Evolutionary conservation across 345 rosid genomes (phyloP), one percentile per base, ranked within the genome.

Genomic region (Triadica sebifera): DNA sequence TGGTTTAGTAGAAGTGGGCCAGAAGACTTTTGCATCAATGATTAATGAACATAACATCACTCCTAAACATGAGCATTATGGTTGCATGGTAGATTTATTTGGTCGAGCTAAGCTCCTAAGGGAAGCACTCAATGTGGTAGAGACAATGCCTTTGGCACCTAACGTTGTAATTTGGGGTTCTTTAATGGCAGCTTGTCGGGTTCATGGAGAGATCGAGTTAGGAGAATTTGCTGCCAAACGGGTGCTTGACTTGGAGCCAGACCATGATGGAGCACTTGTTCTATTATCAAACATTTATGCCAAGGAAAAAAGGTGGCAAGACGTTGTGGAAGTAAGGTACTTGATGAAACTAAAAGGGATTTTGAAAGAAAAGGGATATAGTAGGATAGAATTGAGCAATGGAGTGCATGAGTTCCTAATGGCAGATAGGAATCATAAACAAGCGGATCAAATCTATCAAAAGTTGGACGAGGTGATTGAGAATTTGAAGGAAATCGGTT

Each of bases 351-450:
- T 65, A 20, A 66, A 71, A 56, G 56, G 77, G 5, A 74, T 74
- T 25, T 19, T 39, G 0, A 74, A 67, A 24, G 66, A 67, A 34
- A 22, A 56, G 9, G 58, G 58, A 19, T 66, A 15, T 8, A 45
- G 71, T 45, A 0, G 57, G 55, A 74, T 74, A 66, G 77, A 57
- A 74, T 67, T 66, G 49, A 43, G 38, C 25, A 66, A 56, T 19
- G 38, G 37, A 57, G 53, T 74, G 6, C 57, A 56, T 12, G 66
- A 56, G 20, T 56, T 74, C 29, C 65, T 81, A 56, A 70, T 80
- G 52, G 88, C 81, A 67, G 90, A 88, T 74, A 85, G 78, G 75
- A 85, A 78, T 22, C 92, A 87, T 64, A 67, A 80, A 49, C 75
- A 83, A 22, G 71, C 82, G 24, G 76, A 80, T 66, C 69, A 65